Evolutionary conservation across 208 protist species (phyloP).

Genomic region (Crithidia brevicula): DNA sequence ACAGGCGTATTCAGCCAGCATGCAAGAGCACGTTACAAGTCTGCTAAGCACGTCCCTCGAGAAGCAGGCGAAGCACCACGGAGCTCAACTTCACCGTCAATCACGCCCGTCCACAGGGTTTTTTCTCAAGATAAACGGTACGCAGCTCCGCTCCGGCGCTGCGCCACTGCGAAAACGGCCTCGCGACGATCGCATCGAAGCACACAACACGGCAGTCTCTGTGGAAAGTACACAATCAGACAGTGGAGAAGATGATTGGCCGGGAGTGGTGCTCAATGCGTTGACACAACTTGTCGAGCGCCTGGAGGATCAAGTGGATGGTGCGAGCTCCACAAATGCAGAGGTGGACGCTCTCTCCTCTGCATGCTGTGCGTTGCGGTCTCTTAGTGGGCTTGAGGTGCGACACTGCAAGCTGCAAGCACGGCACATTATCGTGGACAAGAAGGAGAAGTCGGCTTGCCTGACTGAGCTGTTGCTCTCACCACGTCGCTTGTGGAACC

Average conservation of each 20-base stretch:
- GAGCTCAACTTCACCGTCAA: neutral
- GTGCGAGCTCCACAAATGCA: no score
- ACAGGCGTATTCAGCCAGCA: no score
- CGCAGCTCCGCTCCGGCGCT: neutral
- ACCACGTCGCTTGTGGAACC: slow-evolving; percentile 6
- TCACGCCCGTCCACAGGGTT: neutral
- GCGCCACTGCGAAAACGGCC: slow-evolving; percentile 2
- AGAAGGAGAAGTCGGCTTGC: neutral
- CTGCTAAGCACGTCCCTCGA: no score
- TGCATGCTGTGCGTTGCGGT: neutral
- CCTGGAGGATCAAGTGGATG: no score
- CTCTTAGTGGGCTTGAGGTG: slow-evolving; percentile 16
- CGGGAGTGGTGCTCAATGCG: neutral
- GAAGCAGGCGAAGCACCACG: neutral
- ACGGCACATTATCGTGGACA: slow-evolving; percentile 5
- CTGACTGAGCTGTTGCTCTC: no score
- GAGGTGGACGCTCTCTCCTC: neutral
- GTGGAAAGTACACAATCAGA: no score
- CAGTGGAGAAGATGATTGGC: neutral
- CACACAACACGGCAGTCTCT: no score
- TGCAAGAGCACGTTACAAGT: neutral
- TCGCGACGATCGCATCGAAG: no score
- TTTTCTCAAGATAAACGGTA: slow-evolving; percentile 10
- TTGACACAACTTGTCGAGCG: no score
- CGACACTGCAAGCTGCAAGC: slow-evolving; percentile 28